Conservation (phyloP, 805 yeast species). For the Grigorovia yakushimaensis region DNA sequence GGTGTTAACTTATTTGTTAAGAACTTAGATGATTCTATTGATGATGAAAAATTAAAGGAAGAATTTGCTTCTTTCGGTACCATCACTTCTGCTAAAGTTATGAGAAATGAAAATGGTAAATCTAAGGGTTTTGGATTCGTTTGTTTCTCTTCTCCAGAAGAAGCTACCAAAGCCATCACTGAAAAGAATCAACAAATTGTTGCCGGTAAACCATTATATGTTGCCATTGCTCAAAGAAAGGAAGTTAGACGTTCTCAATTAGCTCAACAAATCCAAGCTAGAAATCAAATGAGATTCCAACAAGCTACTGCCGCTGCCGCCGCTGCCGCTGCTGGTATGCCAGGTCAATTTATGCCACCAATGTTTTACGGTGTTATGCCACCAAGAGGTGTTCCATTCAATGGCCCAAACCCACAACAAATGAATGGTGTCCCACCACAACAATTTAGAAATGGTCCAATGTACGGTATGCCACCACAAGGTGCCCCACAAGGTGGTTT, state of each 20-base stretch:
- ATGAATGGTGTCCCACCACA: constrained; percentile 65
- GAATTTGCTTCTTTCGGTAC: constrained; percentile 90
- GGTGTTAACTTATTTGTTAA: constrained; percentile 95
- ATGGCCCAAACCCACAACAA: constrained; percentile 73
- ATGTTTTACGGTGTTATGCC: constrained; percentile 45
- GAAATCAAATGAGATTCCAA: constrained; percentile 97
- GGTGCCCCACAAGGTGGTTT: constrained; percentile 51
- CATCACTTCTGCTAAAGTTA: constrained; percentile 92
- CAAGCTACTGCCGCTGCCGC: constrained; percentile 61
- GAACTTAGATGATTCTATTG: constrained; percentile 89
- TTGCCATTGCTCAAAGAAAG: constrained; percentile 97
- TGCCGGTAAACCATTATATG: constrained; percentile 92
- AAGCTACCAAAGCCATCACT: constrained; percentile 95
- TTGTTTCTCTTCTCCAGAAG: constrained; percentile 95
- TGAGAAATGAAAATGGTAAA: constrained; percentile 90
- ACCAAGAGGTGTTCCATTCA: constrained; percentile 77
- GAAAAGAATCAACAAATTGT: constrained; percentile 98
- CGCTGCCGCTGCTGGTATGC: constrained; percentile 32
- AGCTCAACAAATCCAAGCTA: constrained; percentile 95
- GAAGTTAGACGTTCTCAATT: constrained; percentile 95
- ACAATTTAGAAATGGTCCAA: constrained; percentile 65
- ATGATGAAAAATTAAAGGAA: constrained; percentile 83
- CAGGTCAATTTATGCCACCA: constrained; percentile 34
- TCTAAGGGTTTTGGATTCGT: constrained; percentile 98
- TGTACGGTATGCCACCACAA: constrained; percentile 75